Evolutionary conservation across 2,329 filamentous ascomycete genomes (phyloP).

Genomic region (Tolypocladium guangdongense): DNA sequence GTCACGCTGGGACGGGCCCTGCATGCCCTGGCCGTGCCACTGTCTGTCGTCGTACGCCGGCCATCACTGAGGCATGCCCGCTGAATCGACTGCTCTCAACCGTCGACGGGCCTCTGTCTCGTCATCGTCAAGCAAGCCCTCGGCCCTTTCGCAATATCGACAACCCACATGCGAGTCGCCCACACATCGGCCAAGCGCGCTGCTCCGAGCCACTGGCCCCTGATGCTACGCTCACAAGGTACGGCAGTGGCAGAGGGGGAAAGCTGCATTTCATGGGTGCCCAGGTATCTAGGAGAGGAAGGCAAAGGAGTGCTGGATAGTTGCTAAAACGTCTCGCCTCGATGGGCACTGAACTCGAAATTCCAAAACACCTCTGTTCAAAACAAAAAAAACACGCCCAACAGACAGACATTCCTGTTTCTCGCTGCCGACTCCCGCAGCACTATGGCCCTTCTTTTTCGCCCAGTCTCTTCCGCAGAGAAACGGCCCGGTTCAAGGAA

Average conservation of each 20-base stretch:
- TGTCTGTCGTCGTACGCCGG: background rate
- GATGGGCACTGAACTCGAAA: constrained; percentile 1
- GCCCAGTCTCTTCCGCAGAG: background rate
- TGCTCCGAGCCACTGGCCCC: too few relatives aligned
- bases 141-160: background rate
- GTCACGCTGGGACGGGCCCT: background rate
- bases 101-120: too few relatives aligned
- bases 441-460: background rate
- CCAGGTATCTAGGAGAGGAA: background rate
- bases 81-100: background rate
- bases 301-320: background rate
- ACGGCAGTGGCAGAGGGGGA: too few relatives aligned
- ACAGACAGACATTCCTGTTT: background rate
- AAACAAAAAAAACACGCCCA: background rate
- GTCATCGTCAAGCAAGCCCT: background rate
- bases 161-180: background rate
- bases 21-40: background rate
- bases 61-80: background rate
- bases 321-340: background rate
- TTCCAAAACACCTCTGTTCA: constrained; percentile 3
- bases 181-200: too few relatives aligned
- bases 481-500: background rate
- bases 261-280: background rate
- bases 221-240: too few relatives aligned
- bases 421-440: background rate